These are phyloP conservation scores for Quercus phellos DNA, from an alignment of 331 rosid species.

Conservation along the genomic window DNA sequence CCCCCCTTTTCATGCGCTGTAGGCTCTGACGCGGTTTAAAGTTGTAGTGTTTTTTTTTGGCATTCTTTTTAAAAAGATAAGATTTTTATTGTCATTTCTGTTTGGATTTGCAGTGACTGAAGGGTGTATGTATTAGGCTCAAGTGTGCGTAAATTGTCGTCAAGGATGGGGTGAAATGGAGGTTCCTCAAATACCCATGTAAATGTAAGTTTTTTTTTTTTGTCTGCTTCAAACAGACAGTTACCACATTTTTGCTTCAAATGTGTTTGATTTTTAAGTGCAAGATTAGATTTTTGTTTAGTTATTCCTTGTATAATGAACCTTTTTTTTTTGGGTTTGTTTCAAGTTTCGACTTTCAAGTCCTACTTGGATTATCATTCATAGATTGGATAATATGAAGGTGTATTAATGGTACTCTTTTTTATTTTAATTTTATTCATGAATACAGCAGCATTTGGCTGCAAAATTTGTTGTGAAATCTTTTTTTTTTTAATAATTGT, in stretches of 20 bases:
- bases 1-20: background rate
- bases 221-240: background rate
- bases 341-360: background rate
- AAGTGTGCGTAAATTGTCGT: conserved; percentile 17
- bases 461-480: background rate
- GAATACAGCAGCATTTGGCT: background rate
- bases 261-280: background rate
- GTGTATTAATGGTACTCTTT: background rate
- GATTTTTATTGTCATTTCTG: background rate
- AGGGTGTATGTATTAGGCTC: conserved; percentile 28
- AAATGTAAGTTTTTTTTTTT: conserved; percentile 30
- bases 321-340: background rate
- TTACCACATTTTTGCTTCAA: background rate
- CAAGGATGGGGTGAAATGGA: conserved; percentile 42
- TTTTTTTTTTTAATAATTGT: background rate
- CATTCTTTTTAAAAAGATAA: background rate
- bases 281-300: background rate
- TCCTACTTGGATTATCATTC: background rate
- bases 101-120: conserved; percentile 14
- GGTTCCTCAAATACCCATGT: conserved; percentile 1
- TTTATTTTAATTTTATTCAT: background rate
- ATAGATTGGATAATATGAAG: background rate
- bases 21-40: conserved; percentile 3
- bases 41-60: background rate
- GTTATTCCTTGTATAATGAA: background rate